phyloP scores from a whole-genome alignment of 805 yeast species.

The Metschnikowia matae region DNA sequence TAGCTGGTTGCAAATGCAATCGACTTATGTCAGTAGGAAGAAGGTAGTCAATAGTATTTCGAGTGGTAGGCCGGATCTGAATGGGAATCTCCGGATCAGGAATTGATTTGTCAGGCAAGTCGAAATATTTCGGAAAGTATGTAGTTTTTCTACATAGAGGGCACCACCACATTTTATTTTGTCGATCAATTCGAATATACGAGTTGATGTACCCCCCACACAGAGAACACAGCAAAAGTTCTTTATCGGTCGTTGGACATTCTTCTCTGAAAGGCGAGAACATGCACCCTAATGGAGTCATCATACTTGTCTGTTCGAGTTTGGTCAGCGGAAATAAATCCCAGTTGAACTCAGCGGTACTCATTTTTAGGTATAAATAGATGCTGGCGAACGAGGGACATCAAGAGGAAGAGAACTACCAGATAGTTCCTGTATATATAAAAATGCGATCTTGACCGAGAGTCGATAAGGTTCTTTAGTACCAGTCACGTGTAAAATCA shows the following conservation, averaged over 20 bases:
- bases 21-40: constrained; percentile 27
- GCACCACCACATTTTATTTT: constrained; percentile 37
- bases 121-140: constrained; percentile 20
- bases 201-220: constrained; percentile 31
- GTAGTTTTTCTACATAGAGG: constrained; percentile 30
- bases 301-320: constrained; percentile 29
- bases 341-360: constrained; percentile 64
- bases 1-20: constrained; percentile 8
- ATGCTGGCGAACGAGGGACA: neutral
- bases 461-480: neutral
- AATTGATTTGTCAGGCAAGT: constrained; percentile 10
- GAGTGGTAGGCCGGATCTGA: constrained; percentile 22
- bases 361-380: constrained; percentile 5
- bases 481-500: neutral
- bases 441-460: constrained; percentile 1
- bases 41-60: constrained; percentile 28
- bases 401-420: neutral
- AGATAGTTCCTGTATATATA: neutral
- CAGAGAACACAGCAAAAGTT: constrained; percentile 23
- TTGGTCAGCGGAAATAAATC: constrained; percentile 45
- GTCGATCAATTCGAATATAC: constrained; percentile 26
- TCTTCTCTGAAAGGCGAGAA: constrained; percentile 24
- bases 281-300: constrained; percentile 37
- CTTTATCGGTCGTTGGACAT: constrained; percentile 6
- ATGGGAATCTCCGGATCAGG: constrained; percentile 26